Percentiles rank a stretch among this genome's conserved stretches.
Evolutionary conservation across 768 basidiomycete species (phyloP).

Genomic region (Cyclocybe aegerita): DNA sequence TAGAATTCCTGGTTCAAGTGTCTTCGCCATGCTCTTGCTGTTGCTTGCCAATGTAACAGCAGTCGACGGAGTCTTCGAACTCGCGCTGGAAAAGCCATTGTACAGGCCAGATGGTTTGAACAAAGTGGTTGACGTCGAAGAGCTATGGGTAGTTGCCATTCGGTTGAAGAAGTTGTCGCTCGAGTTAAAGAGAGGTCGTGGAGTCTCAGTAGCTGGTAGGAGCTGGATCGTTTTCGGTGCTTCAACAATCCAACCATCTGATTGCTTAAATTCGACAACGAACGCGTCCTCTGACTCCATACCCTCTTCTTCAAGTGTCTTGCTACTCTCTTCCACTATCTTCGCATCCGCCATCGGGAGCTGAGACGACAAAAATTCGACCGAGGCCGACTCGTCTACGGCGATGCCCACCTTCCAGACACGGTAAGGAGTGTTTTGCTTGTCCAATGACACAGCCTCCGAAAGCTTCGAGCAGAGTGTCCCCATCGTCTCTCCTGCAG

Average conservation of each 20-base stretch:
- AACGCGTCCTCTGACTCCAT: conserved; percentile 67
- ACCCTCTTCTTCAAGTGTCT: conserved; percentile 56
- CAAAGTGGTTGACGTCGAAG: conserved; percentile 14
- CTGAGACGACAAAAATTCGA: conserved; percentile 32
- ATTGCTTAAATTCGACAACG: conserved; percentile 69
- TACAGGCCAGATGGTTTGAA: conserved; percentile 18
- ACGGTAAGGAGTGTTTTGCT: conserved; percentile 43
- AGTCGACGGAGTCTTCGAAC: conserved; percentile 28
- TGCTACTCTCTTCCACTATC: conserved; percentile 44
- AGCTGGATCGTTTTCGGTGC: conserved; percentile 16
- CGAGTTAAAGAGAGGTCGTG: conserved; percentile 54
- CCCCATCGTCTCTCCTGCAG: conserved; percentile 49
- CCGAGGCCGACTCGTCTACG: conserved; percentile 33
- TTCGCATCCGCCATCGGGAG: conserved; percentile 32
- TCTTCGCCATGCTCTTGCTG: conserved; percentile 30
- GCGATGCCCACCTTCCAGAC: conserved; percentile 59
- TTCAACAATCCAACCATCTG: conserved; percentile 61
- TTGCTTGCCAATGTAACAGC: conserved; percentile 26
- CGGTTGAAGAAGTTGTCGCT: conserved; percentile 57
- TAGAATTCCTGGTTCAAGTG: conserved; percentile 69
- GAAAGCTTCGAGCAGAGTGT: conserved; percentile 42
- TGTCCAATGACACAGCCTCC: conserved; percentile 28
- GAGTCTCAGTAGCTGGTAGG: conserved; percentile 22
- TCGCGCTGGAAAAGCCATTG: conserved; percentile 18
- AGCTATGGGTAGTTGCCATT: conserved; percentile 25